Evolutionary conservation across 495 filamentous ascomycete genomes (phyloP).

Genomic region (Aspergillus ellipticus): DNA sequence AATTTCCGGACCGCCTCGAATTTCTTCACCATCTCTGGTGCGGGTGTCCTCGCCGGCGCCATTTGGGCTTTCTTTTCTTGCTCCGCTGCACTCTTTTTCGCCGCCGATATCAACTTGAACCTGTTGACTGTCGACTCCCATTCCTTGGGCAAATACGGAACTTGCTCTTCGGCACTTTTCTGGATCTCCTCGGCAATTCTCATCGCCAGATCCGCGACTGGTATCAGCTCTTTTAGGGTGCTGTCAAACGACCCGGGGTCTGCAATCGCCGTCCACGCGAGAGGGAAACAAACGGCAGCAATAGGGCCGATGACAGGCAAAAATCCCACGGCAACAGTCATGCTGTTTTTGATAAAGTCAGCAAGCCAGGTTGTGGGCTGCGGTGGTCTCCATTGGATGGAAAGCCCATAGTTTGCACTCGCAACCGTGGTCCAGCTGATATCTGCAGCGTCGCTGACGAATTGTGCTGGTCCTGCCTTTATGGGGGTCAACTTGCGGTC

Average conservation of each 20-base stretch:
- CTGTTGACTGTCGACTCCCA: not conserved
- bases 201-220: not conserved
- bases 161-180: conserved; percentile 1
- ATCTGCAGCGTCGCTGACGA: not conserved
- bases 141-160: not conserved
- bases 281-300: not conserved
- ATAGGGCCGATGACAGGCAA: conserved; percentile 3
- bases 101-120: not conserved
- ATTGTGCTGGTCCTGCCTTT: not conserved
- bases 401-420: not conserved
- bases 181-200: not conserved
- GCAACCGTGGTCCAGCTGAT: not conserved
- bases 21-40: not conserved
- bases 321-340: not conserved
- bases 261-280: not conserved
- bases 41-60: not conserved
- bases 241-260: not conserved
- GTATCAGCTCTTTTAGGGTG: not conserved
- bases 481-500: not conserved
- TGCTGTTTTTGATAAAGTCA: not conserved
- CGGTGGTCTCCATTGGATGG: not conserved
- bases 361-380: not conserved
- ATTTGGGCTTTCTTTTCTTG: too few relatives aligned
- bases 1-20: not conserved
- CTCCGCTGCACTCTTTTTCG: not conserved